Conservation (phyloP, 1,284 basidiomycete genomes). For the Vanrija sp. region DNA sequence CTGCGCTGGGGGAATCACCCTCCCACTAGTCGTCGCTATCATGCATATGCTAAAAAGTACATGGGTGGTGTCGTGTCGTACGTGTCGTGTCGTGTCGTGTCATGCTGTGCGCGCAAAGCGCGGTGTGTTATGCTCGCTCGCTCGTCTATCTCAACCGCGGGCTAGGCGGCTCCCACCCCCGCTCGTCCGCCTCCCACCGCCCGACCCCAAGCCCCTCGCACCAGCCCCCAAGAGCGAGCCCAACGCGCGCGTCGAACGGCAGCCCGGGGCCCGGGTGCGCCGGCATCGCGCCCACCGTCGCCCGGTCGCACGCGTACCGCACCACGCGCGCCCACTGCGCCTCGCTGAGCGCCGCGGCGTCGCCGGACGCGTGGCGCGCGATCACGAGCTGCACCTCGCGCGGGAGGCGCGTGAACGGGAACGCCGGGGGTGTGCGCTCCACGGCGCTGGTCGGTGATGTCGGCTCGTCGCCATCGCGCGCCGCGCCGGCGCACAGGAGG, state of each 20-base stretch:
- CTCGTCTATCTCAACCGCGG: too few relatives aligned
- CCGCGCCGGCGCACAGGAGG: constrained; percentile 33
- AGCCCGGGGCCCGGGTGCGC: neutral
- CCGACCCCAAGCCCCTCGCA: neutral
- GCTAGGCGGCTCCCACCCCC: too few relatives aligned
- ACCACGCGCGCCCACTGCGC: constrained; percentile 32
- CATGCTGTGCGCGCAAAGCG: too few relatives aligned
- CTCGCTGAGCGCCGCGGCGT: constrained; percentile 35
- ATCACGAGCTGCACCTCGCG: constrained; percentile 36
- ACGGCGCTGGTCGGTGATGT: too few relatives aligned
- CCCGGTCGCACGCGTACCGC: constrained; percentile 24
- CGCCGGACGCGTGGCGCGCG: constrained; percentile 29
- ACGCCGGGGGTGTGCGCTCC: constrained; percentile 2
- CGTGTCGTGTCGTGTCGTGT: neutral
- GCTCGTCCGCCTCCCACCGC: too few relatives aligned
- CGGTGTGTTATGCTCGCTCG: too few relatives aligned
- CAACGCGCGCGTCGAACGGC: too few relatives aligned
- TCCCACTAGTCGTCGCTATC: too few relatives aligned
- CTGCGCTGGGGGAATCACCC: too few relatives aligned
- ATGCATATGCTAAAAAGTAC: too few relatives aligned
- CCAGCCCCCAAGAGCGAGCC: too few relatives aligned
- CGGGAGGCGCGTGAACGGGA: constrained; percentile 38
- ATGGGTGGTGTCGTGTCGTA: too few relatives aligned
- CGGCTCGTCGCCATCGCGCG: neutral
- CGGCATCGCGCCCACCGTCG: constrained; percentile 11